Conservation (phyloP, 768 basidiomycete genomes). For the Termitomyces sp. region DNA sequence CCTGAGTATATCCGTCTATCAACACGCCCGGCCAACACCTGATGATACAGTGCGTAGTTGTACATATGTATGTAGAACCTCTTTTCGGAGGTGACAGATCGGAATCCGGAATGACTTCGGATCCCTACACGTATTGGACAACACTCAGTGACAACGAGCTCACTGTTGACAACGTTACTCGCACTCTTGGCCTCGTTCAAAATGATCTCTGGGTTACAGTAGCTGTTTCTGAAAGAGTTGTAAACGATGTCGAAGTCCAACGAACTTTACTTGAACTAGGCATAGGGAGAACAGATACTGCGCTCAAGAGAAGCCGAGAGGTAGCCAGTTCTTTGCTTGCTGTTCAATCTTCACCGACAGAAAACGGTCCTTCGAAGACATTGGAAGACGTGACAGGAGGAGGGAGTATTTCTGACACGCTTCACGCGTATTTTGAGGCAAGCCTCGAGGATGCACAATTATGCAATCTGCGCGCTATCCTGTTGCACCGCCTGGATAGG, state of each 20-base stretch:
- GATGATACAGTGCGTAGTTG: neutral
- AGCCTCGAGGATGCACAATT: conserved; percentile 59
- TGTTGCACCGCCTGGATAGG: conserved; percentile 65
- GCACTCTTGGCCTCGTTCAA: conserved; percentile 42
- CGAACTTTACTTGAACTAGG: conserved; percentile 58
- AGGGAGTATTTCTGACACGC: conserved; percentile 17
- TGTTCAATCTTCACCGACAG: neutral
- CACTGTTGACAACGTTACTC: conserved; percentile 40
- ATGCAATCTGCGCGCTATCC: conserved; percentile 57
- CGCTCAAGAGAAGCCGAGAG: conserved; percentile 42
- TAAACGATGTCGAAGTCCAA: conserved; percentile 54
- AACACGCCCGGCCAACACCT: neutral
- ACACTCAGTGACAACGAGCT: conserved; percentile 53
- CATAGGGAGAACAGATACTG: conserved; percentile 49
- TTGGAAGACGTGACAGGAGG: neutral
- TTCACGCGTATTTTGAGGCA: conserved; percentile 51
- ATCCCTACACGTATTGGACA: conserved; percentile 50
- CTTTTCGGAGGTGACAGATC: conserved; percentile 14
- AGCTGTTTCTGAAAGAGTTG: conserved; percentile 65
- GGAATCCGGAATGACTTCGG: conserved; percentile 32
- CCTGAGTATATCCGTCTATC: neutral
- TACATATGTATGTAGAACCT: neutral
- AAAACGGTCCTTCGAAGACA: neutral
- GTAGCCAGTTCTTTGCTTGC: conserved; percentile 17
- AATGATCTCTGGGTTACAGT: conserved; percentile 77